These are phyloP conservation scores for Kalmusia sp. DNA, from an alignment of 2,329 filamentous ascomycete genomes.

Conservation along the genomic window DNA sequence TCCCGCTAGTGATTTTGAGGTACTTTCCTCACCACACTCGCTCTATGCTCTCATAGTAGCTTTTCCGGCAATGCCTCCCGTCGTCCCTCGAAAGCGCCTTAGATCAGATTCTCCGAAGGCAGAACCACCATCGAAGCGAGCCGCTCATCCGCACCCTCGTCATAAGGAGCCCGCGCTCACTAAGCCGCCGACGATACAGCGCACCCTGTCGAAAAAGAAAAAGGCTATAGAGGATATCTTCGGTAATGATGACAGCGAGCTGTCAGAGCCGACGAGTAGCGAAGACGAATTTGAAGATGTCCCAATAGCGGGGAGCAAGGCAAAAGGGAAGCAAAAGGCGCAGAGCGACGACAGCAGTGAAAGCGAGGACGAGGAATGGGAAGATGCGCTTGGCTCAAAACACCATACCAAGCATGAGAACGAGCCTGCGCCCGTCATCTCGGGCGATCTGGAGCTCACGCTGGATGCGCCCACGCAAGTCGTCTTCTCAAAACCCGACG, in stretches of 20 bases:
- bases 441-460: constrained; percentile 77
- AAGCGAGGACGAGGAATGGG: constrained; percentile 50
- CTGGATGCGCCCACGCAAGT: constrained; percentile 50
- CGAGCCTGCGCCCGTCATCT: constrained; percentile 55
- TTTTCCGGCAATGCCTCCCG: constrained; percentile 66
- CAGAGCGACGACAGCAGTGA: constrained; percentile 40
- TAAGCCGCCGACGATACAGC: constrained; percentile 43
- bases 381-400: constrained; percentile 45
- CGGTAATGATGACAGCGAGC: constrained; percentile 49
- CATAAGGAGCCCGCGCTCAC: constrained; percentile 54
- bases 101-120: constrained; percentile 56
- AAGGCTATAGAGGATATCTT: constrained; percentile 45
- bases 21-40: no score
- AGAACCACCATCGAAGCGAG: constrained; percentile 36
- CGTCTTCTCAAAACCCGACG: constrained; percentile 53
- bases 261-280: constrained; percentile 52
- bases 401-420: constrained; percentile 41
- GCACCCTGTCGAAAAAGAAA: constrained; percentile 42
- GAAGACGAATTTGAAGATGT: constrained; percentile 59
- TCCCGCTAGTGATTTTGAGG: no score
- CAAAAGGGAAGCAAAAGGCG: constrained; percentile 53
- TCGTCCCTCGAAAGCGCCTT: constrained; percentile 71
- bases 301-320: constrained; percentile 31
- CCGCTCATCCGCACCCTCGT: constrained; percentile 22
- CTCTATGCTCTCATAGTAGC: neutral